These are phyloP conservation scores for Diospyros lotus DNA, from an alignment of 148 eudicot genomes.

Conservation along the genomic window DNA sequence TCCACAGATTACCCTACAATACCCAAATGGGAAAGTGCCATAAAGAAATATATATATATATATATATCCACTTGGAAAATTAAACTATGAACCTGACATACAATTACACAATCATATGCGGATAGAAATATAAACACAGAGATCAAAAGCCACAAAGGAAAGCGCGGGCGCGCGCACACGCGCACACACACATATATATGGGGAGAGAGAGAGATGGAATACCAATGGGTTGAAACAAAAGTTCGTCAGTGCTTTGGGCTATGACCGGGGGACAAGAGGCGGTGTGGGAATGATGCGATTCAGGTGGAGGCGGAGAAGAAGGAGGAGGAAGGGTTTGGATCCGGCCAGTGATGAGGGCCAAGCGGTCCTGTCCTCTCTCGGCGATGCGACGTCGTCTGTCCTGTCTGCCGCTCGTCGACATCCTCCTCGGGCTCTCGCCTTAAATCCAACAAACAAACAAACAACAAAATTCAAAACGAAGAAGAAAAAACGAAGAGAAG, in stretches of 20 bases:
- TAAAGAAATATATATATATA: too few relatives aligned
- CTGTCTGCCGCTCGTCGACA: constrained; percentile 30
- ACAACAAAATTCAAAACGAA: too few relatives aligned
- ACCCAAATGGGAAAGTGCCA: neutral
- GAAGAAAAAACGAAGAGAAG: too few relatives aligned
- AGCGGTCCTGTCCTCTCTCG: constrained; percentile 52
- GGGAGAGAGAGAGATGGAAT: neutral
- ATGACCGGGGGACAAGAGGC: constrained; percentile 14
- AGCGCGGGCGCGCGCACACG: neutral
- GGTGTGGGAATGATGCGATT: neutral
- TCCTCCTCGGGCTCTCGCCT: neutral
- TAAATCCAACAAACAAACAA: too few relatives aligned
- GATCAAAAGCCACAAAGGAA: too few relatives aligned
- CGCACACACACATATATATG: neutral
- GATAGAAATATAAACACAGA: neutral
- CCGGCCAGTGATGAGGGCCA: constrained; percentile 66
- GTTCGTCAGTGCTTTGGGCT: constrained; percentile 4
- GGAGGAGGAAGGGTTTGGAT: constrained; percentile 25
- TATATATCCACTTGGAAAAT: too few relatives aligned
- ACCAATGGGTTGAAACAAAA: constrained; percentile 26
- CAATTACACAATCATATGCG: neutral
- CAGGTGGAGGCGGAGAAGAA: neutral
- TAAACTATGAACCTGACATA: neutral
- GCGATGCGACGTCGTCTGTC: constrained; percentile 67
- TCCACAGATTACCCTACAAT: neutral